A percentile compares a stretch with the other conserved stretches of the same genome.
These are phyloP conservation scores for Aspergillus tanneri DNA, from an alignment of 2,329 filamentous ascomycete species.

Conservation along the genomic window DNA sequence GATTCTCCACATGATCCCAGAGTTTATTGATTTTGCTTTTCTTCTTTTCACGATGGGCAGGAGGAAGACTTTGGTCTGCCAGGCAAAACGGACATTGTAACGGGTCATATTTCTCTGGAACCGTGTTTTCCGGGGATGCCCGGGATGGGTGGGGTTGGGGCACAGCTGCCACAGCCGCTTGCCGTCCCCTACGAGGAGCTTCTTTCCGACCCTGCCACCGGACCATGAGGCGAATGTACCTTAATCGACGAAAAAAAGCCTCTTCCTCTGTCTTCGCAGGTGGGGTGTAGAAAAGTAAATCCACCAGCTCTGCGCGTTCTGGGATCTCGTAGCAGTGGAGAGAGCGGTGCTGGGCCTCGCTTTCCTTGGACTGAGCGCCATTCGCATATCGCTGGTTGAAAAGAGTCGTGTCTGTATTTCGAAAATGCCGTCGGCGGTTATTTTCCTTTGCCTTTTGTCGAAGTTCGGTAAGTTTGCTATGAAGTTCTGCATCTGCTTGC, in stretches of 20 bases:
- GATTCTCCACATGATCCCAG: slow-evolving; percentile 20
- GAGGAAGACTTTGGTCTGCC: slow-evolving; percentile 8
- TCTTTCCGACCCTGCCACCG: slow-evolving; percentile 14
- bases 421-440: slow-evolving; percentile 21
- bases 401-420: slow-evolving; percentile 19
- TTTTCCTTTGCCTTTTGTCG: slow-evolving; percentile 13
- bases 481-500: slow-evolving; percentile 13
- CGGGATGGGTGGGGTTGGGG: neutral
- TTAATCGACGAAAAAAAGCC: neutral
- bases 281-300: slow-evolving; percentile 10
- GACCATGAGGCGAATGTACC: slow-evolving; percentile 12
- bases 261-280: slow-evolving; percentile 8
- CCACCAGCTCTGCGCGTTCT: slow-evolving; percentile 14
- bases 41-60: slow-evolving; percentile 5
- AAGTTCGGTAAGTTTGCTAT: slow-evolving; percentile 14
- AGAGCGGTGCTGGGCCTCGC: no score
- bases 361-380: neutral
- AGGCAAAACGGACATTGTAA: slow-evolving; percentile 20
- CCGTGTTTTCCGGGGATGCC: neutral
- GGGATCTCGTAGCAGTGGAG: slow-evolving; percentile 11
- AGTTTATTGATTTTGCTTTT: slow-evolving; percentile 18
- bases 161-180: neutral
- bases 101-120: slow-evolving; percentile 9
- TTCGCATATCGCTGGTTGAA: slow-evolving; percentile 21
- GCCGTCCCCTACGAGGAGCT: slow-evolving; percentile 6